A percentile compares a stretch with the other conserved stretches of the same genome.
Conservation (phyloP, 2,329 filamentous ascomycete genomes). For the Phaeosphaeriaceae sp. region DNA sequence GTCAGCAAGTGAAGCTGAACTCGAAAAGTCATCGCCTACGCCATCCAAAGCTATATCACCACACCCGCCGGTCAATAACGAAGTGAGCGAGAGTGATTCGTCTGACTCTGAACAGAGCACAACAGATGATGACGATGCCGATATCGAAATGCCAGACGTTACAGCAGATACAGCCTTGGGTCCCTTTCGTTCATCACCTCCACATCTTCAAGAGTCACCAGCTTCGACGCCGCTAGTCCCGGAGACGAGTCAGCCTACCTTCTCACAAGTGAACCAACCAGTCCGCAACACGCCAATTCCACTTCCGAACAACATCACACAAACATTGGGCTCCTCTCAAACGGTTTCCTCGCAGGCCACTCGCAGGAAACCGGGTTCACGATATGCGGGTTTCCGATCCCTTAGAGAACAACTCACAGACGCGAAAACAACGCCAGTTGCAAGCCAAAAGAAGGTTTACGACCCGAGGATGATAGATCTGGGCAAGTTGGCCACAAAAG, state of each 20-base stretch:
- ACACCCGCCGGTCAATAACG: slow-evolving; percentile 1
- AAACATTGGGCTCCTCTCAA: slow-evolving; percentile 6
- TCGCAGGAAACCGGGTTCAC: slow-evolving; percentile 6
- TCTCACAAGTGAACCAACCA: slow-evolving; percentile 9
- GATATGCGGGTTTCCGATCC: slow-evolving; percentile 16
- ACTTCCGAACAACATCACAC: slow-evolving; percentile 4
- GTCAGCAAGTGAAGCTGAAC: slow-evolving; percentile 23
- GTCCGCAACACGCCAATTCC: slow-evolving; percentile 11
- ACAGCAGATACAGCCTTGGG: background rate
- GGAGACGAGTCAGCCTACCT: slow-evolving; percentile 8
- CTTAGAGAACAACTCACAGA: slow-evolving; percentile 21
- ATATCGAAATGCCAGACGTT: slow-evolving; percentile 13
- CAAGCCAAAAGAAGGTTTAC: slow-evolving; percentile 11
- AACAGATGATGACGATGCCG: slow-evolving; percentile 15
- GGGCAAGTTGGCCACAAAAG: slow-evolving; percentile 7
- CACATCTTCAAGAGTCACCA: background rate
- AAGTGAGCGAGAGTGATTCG: slow-evolving; percentile 12
- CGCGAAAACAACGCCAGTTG: slow-evolving; percentile 8
- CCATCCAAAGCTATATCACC: slow-evolving; percentile 7
- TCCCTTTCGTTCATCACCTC: slow-evolving; percentile 21
- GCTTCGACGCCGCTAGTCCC: slow-evolving; percentile 10
- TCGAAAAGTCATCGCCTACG: slow-evolving; percentile 7
- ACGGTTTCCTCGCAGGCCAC: slow-evolving; percentile 14
- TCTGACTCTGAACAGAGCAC: slow-evolving; percentile 14
- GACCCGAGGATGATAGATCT: slow-evolving; percentile 18